Evolutionary conservation across 2,329 filamentous ascomycete species (phyloP).

Genomic region (Sporothrix curviconia): DNA sequence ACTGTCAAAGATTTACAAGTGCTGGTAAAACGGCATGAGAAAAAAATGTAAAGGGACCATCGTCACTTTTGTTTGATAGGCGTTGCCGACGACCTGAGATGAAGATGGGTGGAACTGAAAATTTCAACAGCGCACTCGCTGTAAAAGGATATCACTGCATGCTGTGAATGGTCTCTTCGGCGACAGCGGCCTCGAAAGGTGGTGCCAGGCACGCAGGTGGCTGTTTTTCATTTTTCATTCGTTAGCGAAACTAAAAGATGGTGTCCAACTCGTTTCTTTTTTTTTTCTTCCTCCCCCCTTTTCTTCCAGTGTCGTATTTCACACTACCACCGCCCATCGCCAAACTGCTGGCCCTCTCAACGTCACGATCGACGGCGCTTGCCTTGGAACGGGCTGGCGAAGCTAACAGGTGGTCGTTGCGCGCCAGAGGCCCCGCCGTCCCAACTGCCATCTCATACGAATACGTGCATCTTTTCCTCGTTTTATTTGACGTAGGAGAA

Average conservation of each 20-base stretch:
- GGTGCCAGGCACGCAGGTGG: neutral
- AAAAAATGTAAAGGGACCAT: neutral
- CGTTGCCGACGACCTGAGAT: conserved; percentile 2
- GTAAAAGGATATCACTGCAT: conserved; percentile 13
- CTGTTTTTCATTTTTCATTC: neutral
- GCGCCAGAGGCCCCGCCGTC: neutral
- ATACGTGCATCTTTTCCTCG: neutral
- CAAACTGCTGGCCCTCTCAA: neutral
- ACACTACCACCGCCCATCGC: neutral
- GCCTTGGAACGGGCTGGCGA: conserved; percentile 8
- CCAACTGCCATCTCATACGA: neutral
- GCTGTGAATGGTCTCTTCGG: conserved; percentile 16
- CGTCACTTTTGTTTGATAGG: conserved; percentile 6
- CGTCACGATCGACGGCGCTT: conserved; percentile 14
- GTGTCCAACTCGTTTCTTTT: neutral
- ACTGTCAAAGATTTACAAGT: no score
- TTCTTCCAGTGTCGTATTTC: neutral
- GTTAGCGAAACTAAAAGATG: no score
- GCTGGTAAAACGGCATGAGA: no score
- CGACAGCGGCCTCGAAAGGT: conserved; percentile 2
- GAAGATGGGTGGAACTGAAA: conserved; percentile 2
- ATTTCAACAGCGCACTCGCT: conserved; percentile 12
- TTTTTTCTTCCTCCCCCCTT: neutral
- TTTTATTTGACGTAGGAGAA: no score
- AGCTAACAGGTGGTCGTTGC: neutral